A percentile compares a stretch with the other conserved stretches of the same genome.
These are phyloP conservation scores for Neonectria magnoliae DNA, from an alignment of 2,329 filamentous ascomycete genomes.

Conservation along the genomic window DNA sequence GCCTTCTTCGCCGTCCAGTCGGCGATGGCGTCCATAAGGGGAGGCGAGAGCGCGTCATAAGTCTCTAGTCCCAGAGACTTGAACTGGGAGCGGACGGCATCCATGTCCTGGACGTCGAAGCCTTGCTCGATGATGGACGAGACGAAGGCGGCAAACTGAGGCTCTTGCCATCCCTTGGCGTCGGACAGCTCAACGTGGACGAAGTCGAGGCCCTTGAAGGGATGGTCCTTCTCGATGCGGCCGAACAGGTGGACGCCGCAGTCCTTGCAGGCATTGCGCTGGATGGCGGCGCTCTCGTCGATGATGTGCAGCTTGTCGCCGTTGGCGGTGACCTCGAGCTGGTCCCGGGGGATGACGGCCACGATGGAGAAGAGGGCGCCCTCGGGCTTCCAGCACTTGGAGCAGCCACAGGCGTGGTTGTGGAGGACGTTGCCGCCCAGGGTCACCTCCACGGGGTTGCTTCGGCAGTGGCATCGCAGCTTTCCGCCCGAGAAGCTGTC, in stretches of 20 bases:
- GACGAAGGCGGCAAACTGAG: slow-evolving; percentile 76
- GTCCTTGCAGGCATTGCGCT: slow-evolving; percentile 67
- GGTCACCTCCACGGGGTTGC: slow-evolving; percentile 65
- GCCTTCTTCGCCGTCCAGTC: slow-evolving; percentile 64
- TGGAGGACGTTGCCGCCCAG: slow-evolving; percentile 68
- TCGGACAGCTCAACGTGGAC: slow-evolving; percentile 71
- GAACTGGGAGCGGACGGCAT: slow-evolving; percentile 63
- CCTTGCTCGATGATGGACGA: slow-evolving; percentile 76
- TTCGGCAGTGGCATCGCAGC: slow-evolving; percentile 68
- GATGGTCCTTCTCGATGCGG: slow-evolving; percentile 70
- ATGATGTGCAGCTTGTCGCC: slow-evolving; percentile 65
- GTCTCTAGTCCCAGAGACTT: slow-evolving; percentile 65
- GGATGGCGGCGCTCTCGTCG: slow-evolving; percentile 66
- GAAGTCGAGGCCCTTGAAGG: slow-evolving; percentile 76
- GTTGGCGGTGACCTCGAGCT: slow-evolving; percentile 67
- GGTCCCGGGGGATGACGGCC: slow-evolving; percentile 66
- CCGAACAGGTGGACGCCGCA: slow-evolving; percentile 72
- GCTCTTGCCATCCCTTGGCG: slow-evolving; percentile 74
- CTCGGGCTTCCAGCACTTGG: slow-evolving; percentile 76
- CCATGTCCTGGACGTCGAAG: slow-evolving; percentile 64
- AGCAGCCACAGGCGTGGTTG: slow-evolving; percentile 78
- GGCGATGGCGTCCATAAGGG: slow-evolving; percentile 70
- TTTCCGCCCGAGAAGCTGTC: slow-evolving; percentile 67
- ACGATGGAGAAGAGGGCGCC: slow-evolving; percentile 73
- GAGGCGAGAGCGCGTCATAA: slow-evolving; percentile 70